phyloP scores from a whole-genome alignment of 805 yeast species.

The Kodamaea kaohsiungensis region DNA sequence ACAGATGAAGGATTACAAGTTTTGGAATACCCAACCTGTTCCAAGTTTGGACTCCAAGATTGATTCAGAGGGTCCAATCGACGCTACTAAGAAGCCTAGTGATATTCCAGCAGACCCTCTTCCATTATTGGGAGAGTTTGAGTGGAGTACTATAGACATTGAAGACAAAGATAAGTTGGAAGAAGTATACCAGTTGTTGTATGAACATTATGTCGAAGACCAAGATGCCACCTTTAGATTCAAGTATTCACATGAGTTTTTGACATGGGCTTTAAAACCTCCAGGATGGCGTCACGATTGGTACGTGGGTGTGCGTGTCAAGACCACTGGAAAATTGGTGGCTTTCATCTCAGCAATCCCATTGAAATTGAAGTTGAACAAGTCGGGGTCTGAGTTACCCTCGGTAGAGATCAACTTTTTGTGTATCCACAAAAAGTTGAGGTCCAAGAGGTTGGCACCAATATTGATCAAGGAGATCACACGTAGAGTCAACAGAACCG shows the following conservation, averaged over 20 bases:
- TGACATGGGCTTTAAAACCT: constrained; percentile 90
- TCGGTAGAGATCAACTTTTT: constrained; percentile 91
- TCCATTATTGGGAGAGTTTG: constrained; percentile 75
- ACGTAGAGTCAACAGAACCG: constrained; percentile 78
- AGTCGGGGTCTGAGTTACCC: constrained; percentile 44
- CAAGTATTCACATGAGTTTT: constrained; percentile 78
- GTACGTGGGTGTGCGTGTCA: constrained; percentile 92
- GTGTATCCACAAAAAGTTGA: constrained; percentile 89
- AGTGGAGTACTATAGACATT: constrained; percentile 81
- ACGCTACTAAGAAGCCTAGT: constrained; percentile 60
- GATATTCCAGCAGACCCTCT: constrained; percentile 73
- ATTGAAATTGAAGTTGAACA: constrained; percentile 60
- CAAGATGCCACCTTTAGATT: constrained; percentile 89
- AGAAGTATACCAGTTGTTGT: constrained; percentile 77
- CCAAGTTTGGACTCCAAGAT: constrained; percentile 69
- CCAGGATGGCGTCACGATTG: constrained; percentile 92
- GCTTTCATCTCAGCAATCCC: constrained; percentile 95
- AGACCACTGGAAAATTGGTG: constrained; percentile 70
- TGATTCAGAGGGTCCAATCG: constrained; percentile 79
- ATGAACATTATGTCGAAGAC: constrained; percentile 94
- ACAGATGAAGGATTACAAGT: constrained; percentile 82
- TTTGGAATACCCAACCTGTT: constrained; percentile 98
- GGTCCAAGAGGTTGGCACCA: constrained; percentile 94
- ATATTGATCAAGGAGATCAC: constrained; percentile 92
- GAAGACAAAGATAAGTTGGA: constrained; percentile 55